These are phyloP conservation scores for Aspergillus sp. DNA, from an alignment of 2,329 filamentous ascomycete species.

Conservation along the genomic window DNA sequence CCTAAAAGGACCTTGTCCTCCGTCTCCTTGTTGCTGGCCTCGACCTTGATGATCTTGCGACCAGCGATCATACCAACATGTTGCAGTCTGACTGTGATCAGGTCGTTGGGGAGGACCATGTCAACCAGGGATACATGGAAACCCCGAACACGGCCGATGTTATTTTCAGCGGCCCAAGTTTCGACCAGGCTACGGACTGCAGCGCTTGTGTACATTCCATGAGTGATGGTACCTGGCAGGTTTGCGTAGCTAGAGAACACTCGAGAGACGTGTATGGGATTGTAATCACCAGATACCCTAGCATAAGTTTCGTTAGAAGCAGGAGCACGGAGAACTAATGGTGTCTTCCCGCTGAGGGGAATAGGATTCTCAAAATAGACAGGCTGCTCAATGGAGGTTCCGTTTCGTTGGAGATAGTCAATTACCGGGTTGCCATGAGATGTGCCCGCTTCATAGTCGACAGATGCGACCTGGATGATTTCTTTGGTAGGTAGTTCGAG, in stretches of 20 bases:
- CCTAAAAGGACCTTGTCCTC: conserved; percentile 95
- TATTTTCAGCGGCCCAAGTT: conserved; percentile 99
- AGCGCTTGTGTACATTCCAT: conserved; percentile 99
- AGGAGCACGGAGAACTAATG: conserved; percentile 83
- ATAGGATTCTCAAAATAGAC: conserved; percentile 98
- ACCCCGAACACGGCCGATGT: conserved; percentile 92
- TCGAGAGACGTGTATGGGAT: conserved; percentile 96
- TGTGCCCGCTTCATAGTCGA: conserved; percentile 87
- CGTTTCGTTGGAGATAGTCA: conserved; percentile 91
- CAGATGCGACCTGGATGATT: conserved; percentile 93
- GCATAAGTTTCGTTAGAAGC: conserved; percentile 98
- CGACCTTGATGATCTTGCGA: conserved; percentile 99
- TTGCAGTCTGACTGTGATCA: conserved; percentile 90
- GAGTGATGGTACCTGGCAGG: conserved; percentile 93
- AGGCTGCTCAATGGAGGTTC: conserved; percentile 90
- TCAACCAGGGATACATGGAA: conserved; percentile 97
- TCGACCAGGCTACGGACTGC: conserved; percentile 94
- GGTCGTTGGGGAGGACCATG: conserved; percentile 97
- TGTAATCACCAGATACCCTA: conserved; percentile 96
- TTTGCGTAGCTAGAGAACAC: conserved; percentile 96
- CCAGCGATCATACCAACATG: conserved; percentile 97
- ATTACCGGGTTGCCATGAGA: conserved; percentile 96
- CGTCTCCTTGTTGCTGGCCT: conserved; percentile 90
- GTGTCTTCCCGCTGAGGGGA: conserved; percentile 87
- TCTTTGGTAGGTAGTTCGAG: conserved; percentile 96